Percentiles rank a stretch among this genome's conserved stretches.
Evolutionary conservation across 1,139 yeast genomes (phyloP).

Genomic region (Lodderomyces margitis): DNA sequence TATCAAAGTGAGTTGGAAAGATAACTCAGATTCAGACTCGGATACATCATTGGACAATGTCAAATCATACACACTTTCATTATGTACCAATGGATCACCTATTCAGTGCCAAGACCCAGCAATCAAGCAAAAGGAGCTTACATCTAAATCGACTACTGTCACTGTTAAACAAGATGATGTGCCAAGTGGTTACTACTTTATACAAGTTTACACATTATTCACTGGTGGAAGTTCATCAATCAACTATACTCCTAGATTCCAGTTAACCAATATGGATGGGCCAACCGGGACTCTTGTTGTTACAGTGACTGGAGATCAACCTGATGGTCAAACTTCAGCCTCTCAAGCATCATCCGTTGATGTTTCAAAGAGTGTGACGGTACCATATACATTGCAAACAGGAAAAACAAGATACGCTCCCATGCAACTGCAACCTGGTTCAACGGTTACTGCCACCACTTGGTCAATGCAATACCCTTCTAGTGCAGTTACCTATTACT

Average conservation of each 20-base stretch:
- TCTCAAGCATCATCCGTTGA: slow-evolving; percentile 29
- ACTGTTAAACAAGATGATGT: slow-evolving; percentile 42
- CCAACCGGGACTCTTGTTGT: slow-evolving; percentile 29
- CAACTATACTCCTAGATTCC: slow-evolving; percentile 70
- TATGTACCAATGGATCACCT: slow-evolving; percentile 67
- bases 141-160: slow-evolving; percentile 36
- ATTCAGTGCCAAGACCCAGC: slow-evolving; percentile 37
- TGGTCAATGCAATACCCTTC: slow-evolving; percentile 66
- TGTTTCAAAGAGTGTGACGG: slow-evolving; percentile 29
- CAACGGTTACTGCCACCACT: slow-evolving; percentile 61
- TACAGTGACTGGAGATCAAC: slow-evolving; percentile 30
- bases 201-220: slow-evolving; percentile 58
- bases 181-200: slow-evolving; percentile 63
- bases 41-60: slow-evolving; percentile 37
- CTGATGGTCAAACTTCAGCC: slow-evolving; percentile 29
- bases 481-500: slow-evolving; percentile 59
- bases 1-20: slow-evolving; percentile 58
- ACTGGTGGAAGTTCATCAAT: slow-evolving; percentile 52
- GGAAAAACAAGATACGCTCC: slow-evolving; percentile 80
- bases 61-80: slow-evolving; percentile 46
- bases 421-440: slow-evolving; percentile 84
- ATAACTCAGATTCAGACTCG: slow-evolving; percentile 44
- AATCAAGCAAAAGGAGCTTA: slow-evolving; percentile 14
- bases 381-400: slow-evolving; percentile 74
- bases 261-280: slow-evolving; percentile 71